phyloP scores from a whole-genome alignment of 345 rosid genomes.

The Cardiospermum halicacabum region DNA sequence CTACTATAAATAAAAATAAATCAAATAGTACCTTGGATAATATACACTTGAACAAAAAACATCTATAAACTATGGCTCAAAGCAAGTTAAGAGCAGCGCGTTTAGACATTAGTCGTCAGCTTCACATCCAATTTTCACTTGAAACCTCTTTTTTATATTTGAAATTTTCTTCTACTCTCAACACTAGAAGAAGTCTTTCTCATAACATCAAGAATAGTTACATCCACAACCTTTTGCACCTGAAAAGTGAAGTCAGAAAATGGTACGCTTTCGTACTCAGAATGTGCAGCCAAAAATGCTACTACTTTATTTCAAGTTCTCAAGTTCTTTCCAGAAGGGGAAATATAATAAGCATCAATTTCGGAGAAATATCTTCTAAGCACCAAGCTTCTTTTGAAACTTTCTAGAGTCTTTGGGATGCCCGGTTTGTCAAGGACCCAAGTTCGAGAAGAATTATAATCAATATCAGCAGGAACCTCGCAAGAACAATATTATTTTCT shows the following conservation, averaged over 20 bases:
- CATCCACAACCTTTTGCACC: slow-evolving; percentile 78
- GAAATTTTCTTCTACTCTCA: slow-evolving; percentile 15
- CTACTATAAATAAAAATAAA: not conserved
- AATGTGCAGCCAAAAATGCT: slow-evolving; percentile 50
- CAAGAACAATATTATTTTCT: slow-evolving; percentile 51
- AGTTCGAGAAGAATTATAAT: slow-evolving; percentile 51
- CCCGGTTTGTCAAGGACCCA: slow-evolving; percentile 92
- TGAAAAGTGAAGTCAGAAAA: slow-evolving; percentile 51
- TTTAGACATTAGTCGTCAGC: not conserved
- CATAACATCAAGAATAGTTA: slow-evolving; percentile 54
- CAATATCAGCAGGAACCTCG: slow-evolving; percentile 60
- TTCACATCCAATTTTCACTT: slow-evolving; percentile 1
- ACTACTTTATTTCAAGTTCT: slow-evolving; percentile 62
- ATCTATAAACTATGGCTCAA: not conserved
- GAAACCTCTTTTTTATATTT: slow-evolving; percentile 14
- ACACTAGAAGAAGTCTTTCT: slow-evolving; percentile 29
- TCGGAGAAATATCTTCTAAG: slow-evolving; percentile 71
- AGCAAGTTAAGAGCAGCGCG: not conserved
- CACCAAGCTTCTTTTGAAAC: slow-evolving; percentile 71
- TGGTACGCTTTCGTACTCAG: slow-evolving; percentile 40
- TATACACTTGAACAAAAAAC: not conserved
- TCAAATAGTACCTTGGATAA: not conserved
- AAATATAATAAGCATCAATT: slow-evolving; percentile 79
- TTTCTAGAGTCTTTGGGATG: slow-evolving; percentile 72
- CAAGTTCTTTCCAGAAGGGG: slow-evolving; percentile 69